These are phyloP conservation scores for Cladophialophora yegresii DNA, from an alignment of 2,329 filamentous ascomycete species.

Conservation along the genomic window DNA sequence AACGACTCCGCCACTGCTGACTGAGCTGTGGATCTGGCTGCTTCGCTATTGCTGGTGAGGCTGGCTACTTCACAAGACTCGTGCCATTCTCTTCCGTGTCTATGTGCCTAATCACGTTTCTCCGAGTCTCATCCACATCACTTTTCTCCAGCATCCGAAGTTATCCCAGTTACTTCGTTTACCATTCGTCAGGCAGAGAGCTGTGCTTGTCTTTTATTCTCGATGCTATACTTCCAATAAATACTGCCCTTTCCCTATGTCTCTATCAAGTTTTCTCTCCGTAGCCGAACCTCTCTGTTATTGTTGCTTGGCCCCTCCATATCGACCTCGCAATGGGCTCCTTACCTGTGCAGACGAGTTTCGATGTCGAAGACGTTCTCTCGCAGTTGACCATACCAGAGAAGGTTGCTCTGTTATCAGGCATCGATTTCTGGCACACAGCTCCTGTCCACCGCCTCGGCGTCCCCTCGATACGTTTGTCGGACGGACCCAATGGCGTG, in stretches of 20 bases:
- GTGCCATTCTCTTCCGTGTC: neutral
- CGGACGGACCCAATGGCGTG: slow-evolving; percentile 70
- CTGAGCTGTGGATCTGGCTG: neutral
- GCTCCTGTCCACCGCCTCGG: slow-evolving; percentile 63
- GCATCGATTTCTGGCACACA: slow-evolving; percentile 71
- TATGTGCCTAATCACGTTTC: neutral
- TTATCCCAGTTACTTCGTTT: slow-evolving; percentile 13
- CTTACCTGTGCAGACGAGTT: slow-evolving; percentile 26
- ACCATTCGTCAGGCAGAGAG: slow-evolving; percentile 1
- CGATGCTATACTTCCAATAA: neutral
- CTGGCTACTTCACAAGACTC: neutral
- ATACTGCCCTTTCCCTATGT: neutral
- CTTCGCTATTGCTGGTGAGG: neutral
- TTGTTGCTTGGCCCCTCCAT: neutral
- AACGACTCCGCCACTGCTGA: neutral
- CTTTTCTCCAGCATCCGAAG: slow-evolving; percentile 10
- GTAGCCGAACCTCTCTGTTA: neutral
- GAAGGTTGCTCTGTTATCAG: slow-evolving; percentile 62
- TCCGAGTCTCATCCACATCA: slow-evolving; percentile 2
- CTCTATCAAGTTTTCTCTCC: neutral
- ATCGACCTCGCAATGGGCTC: slow-evolving; percentile 27
- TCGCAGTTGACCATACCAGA: slow-evolving; percentile 42
- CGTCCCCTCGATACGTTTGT: slow-evolving; percentile 66
- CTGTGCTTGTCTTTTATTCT: neutral
- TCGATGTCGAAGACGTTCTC: slow-evolving; percentile 37